Evolutionary conservation across 805 yeast species (phyloP).

Genomic region (Nadsonia fulvescens): DNA sequence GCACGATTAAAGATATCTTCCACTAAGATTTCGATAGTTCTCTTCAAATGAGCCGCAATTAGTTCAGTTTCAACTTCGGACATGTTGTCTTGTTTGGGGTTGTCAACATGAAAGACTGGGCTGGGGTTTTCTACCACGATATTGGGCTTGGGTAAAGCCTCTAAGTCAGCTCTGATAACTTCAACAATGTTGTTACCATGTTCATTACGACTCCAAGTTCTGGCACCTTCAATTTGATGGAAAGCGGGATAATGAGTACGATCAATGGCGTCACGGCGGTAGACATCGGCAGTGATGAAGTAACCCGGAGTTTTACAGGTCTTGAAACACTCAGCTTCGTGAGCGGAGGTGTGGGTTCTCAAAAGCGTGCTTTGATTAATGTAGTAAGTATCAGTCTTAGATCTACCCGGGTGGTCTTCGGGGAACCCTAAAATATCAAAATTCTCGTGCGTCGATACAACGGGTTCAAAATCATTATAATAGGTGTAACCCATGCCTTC

Average conservation of each 20-base stretch:
- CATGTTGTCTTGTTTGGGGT: slow-evolving; percentile 75
- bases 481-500: slow-evolving; percentile 45
- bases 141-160: slow-evolving; percentile 42
- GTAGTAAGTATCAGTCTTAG: slow-evolving; percentile 85
- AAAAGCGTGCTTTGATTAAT: slow-evolving; percentile 53
- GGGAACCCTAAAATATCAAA: slow-evolving; percentile 91
- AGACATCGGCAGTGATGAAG: slow-evolving; percentile 88
- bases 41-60: slow-evolving; percentile 60
- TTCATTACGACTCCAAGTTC: slow-evolving; percentile 51
- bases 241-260: slow-evolving; percentile 93
- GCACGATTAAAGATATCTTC: slow-evolving; percentile 68
- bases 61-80: slow-evolving; percentile 48
- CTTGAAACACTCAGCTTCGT: slow-evolving; percentile 73
- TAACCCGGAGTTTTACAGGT: slow-evolving; percentile 61
- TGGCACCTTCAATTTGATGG: slow-evolving; percentile 95
- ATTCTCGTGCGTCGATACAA: slow-evolving; percentile 65
- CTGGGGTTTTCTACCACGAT: slow-evolving; percentile 63
- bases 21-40: slow-evolving; percentile 70
- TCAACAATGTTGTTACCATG: slow-evolving; percentile 21
- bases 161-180: slow-evolving; percentile 40
- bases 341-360: slow-evolving; percentile 94
- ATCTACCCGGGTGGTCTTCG: slow-evolving; percentile 79
- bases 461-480: slow-evolving; percentile 67
- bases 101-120: slow-evolving; percentile 34
- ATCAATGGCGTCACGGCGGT: slow-evolving; percentile 88